phyloP scores from a whole-genome alignment of 1,284 basidiomycete genomes.

The Ceratobasidium sp. region DNA sequence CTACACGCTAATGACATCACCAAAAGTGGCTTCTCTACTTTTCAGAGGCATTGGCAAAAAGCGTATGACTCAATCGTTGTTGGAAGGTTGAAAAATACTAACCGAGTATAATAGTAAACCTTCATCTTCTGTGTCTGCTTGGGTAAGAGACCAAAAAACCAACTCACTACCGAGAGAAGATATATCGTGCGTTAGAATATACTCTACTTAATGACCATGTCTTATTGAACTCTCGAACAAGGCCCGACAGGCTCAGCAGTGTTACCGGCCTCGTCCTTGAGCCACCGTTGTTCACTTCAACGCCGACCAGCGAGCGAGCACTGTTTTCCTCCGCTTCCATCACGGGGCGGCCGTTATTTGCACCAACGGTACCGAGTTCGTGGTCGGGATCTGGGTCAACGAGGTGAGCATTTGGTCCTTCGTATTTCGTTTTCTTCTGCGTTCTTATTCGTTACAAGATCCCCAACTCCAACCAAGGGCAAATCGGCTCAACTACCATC shows the following conservation, averaged over 20 bases:
- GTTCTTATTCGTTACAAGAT: background rate
- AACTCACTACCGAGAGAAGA: too few relatives aligned
- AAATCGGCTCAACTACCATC: background rate
- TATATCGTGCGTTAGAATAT: too few relatives aligned
- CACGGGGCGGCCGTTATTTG: too few relatives aligned
- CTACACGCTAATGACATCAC: background rate
- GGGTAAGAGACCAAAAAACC: too few relatives aligned
- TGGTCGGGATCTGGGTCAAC: background rate
- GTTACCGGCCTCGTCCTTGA: background rate
- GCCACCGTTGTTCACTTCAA: background rate
- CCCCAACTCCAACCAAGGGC: background rate
- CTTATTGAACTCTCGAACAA: too few relatives aligned
- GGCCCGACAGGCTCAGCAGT: too few relatives aligned
- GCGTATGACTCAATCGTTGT: background rate
- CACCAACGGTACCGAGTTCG: too few relatives aligned
- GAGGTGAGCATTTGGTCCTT: background rate
- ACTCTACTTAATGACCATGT: too few relatives aligned
- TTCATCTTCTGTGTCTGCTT: background rate
- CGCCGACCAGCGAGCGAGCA: too few relatives aligned
- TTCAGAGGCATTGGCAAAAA: background rate
- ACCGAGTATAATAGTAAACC: too few relatives aligned
- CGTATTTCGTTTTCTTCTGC: background rate
- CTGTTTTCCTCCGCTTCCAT: too few relatives aligned
- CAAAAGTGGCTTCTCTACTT: background rate
- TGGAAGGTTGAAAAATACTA: too few relatives aligned